Evolutionary conservation across 352 stramenopile species (phyloP).

Genomic region (Lagenidium giganteum): DNA sequence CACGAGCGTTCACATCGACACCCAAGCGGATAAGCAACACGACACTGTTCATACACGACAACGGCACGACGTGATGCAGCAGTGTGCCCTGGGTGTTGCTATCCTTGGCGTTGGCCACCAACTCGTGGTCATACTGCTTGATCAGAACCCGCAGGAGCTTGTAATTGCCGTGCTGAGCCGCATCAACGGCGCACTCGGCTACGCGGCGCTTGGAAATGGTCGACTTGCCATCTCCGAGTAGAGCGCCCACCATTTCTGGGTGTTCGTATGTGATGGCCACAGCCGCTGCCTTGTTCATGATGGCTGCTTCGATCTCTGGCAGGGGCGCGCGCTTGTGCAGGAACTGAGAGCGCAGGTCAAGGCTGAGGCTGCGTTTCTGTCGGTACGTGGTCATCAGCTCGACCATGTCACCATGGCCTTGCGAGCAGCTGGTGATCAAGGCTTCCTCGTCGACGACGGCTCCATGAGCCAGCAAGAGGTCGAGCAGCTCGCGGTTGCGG

Average conservation of each 20-base stretch:
- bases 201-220: slow-evolving; percentile 23
- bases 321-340: too few species aligned
- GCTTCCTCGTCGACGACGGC: slow-evolving; percentile 56
- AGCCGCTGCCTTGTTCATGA: slow-evolving; percentile 37
- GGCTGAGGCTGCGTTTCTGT: not conserved
- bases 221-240: slow-evolving; percentile 47
- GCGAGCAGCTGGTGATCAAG: slow-evolving; percentile 34
- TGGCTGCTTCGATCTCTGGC: slow-evolving; percentile 28
- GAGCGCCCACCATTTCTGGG: slow-evolving; percentile 26
- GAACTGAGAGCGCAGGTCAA: too few species aligned
- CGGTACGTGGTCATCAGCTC: slow-evolving; percentile 19
- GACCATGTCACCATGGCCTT: slow-evolving; percentile 37
- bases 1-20: slow-evolving; percentile 54
- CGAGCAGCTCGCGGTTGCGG: slow-evolving; percentile 36
- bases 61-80: slow-evolving; percentile 57
- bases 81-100: slow-evolving; percentile 43
- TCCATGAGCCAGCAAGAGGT: slow-evolving; percentile 58
- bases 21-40: slow-evolving; percentile 57
- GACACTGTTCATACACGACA: slow-evolving; percentile 43
- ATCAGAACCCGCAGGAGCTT: slow-evolving; percentile 46
- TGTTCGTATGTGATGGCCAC: slow-evolving; percentile 45
- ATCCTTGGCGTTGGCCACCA: slow-evolving; percentile 42
- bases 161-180: slow-evolving; percentile 36
- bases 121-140: slow-evolving; percentile 32
- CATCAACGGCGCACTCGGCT: slow-evolving; percentile 40